Evolutionary conservation across 2,329 filamentous ascomycete species (phyloP).

Genomic region (Fusarium foetens): DNA sequence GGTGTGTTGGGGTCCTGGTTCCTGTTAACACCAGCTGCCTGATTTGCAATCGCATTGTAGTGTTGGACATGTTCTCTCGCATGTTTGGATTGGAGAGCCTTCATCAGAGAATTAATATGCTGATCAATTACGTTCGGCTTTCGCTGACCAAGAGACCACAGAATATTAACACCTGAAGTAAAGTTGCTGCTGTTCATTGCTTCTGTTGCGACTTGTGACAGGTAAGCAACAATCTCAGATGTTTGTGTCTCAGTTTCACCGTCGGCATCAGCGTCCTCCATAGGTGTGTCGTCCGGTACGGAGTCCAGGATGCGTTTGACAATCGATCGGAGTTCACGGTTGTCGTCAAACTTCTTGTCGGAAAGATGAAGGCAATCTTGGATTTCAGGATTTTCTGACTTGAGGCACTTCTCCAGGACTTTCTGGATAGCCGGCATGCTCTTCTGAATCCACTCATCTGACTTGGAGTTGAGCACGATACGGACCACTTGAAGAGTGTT

Average conservation of each 20-base stretch:
- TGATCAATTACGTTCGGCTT: slow-evolving; percentile 89
- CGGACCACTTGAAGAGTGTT: slow-evolving; percentile 94
- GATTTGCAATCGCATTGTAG: slow-evolving; percentile 68
- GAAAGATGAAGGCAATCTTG: slow-evolving; percentile 89
- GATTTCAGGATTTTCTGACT: slow-evolving; percentile 88
- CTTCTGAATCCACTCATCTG: slow-evolving; percentile 88
- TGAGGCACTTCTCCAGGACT: slow-evolving; percentile 87
- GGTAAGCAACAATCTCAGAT: slow-evolving; percentile 85
- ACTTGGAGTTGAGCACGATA: slow-evolving; percentile 86
- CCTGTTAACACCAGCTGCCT: slow-evolving; percentile 56
- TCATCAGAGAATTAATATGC: slow-evolving; percentile 90
- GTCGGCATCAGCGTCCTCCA: slow-evolving; percentile 83
- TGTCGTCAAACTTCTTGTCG: slow-evolving; percentile 75
- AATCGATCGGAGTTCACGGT: slow-evolving; percentile 76
- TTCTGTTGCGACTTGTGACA: slow-evolving; percentile 89
- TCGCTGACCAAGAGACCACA: slow-evolving; percentile 90
- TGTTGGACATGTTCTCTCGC: slow-evolving; percentile 92
- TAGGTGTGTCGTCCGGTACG: slow-evolving; percentile 78
- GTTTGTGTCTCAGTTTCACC: slow-evolving; percentile 82
- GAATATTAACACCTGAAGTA: slow-evolving; percentile 87
- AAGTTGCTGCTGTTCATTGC: slow-evolving; percentile 84
- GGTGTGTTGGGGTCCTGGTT: slow-evolving; percentile 66
- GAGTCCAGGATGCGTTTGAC: slow-evolving; percentile 87
- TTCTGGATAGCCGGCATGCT: slow-evolving; percentile 84
- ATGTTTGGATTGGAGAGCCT: slow-evolving; percentile 89